A percentile compares a stretch with the other conserved stretches of the same genome.
Conservation (phyloP, 1,139 yeast genomes). For the Kodamaea ohmeri region DNA sequence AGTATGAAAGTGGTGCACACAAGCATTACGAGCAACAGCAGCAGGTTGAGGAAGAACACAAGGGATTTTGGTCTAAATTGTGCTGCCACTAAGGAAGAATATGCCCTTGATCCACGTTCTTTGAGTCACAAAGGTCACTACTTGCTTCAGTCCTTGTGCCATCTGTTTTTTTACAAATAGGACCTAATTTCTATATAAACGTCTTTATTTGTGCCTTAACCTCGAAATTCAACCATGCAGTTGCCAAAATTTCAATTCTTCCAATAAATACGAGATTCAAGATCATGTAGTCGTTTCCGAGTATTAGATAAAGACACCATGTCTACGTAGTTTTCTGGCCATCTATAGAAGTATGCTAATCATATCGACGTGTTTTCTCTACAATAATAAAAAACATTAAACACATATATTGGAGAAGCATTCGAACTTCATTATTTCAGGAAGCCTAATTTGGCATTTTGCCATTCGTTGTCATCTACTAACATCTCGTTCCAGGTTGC, state of each 20-base stretch:
- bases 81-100: conserved; percentile 37
- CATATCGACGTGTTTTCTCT: too few relatives aligned
- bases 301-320: too few relatives aligned
- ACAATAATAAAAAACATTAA: not conserved
- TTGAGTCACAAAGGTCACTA: not conserved
- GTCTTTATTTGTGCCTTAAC: conserved; percentile 2
- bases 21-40: conserved; percentile 39
- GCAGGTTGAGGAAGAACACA: conserved; percentile 35
- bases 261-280: conserved; percentile 3
- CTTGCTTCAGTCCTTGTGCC: conserved; percentile 1
- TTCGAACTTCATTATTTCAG: not conserved
- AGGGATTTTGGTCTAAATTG: conserved; percentile 46
- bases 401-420: too few relatives aligned
- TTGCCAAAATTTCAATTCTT: conserved; percentile 9
- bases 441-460: conserved; percentile 11
- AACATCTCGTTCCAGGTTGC: conserved; percentile 50
- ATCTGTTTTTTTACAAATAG: not conserved
- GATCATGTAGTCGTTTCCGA: not conserved
- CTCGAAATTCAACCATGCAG: conserved; percentile 5
- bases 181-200: conserved; percentile 2
- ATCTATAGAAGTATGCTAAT: not conserved
- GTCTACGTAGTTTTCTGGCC: not conserved
- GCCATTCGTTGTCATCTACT: conserved; percentile 31
- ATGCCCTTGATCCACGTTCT: not conserved
- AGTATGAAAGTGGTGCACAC: conserved; percentile 19